phyloP scores from a whole-genome alignment of 192 early-diverging fungal species.

The Backusella liffmaniae region DNA sequence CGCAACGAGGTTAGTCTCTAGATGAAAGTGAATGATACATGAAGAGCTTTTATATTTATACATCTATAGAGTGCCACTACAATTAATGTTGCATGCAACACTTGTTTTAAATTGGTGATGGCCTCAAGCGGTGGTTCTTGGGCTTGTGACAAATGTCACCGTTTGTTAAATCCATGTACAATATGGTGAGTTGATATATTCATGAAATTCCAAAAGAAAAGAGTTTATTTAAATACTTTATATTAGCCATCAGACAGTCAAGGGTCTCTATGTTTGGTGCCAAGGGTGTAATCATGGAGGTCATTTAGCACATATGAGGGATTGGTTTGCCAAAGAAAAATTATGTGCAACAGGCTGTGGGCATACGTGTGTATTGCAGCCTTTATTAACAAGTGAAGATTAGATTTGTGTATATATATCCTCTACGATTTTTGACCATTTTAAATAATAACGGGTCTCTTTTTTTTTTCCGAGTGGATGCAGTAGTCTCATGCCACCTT shows the following conservation, averaged over 20 bases:
- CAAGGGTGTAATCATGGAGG: constrained; percentile 81
- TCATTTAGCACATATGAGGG: constrained; percentile 66
- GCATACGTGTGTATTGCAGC: constrained; percentile 56
- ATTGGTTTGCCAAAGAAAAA: constrained; percentile 61
- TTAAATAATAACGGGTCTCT: too few relatives aligned
- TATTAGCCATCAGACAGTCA: constrained; percentile 66
- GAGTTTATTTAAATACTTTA: background rate
- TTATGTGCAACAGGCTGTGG: constrained; percentile 79
- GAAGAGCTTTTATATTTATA: background rate
- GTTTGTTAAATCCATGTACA: constrained; percentile 61
- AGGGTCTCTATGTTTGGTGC: constrained; percentile 77
- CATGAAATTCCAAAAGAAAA: background rate
- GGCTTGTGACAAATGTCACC: constrained; percentile 70
- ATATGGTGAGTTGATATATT: constrained; percentile 52
- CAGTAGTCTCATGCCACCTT: too few relatives aligned
- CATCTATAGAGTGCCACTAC: constrained; percentile 63
- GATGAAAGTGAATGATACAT: constrained; percentile 37
- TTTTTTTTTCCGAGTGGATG: too few relatives aligned
- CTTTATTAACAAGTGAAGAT: constrained; percentile 3
- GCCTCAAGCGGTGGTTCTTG: constrained; percentile 51
- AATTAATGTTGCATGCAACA: constrained; percentile 66
- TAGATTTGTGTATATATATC: constrained; percentile 3
- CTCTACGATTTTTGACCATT: background rate
- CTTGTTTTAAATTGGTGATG: constrained; percentile 61
- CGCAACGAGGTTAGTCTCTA: constrained; percentile 61